Evolutionary conservation across 768 basidiomycete species (phyloP), one percentile per base, ranked within the genome.

Genomic region (Steccherinum ochraceum): DNA sequence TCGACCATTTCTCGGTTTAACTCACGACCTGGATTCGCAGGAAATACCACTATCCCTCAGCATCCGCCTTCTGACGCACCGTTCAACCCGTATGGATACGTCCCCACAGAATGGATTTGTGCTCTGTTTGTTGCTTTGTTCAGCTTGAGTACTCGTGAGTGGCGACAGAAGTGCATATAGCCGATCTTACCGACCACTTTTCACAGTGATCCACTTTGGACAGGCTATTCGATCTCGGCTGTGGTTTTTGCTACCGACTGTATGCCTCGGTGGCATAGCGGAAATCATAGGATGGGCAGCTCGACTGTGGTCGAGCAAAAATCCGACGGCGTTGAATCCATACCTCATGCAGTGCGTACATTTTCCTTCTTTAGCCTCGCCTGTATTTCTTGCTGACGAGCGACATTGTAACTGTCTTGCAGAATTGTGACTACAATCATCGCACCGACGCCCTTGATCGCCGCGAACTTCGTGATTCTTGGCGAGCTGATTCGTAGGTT

Each of bases 381-480:
- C 16, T 40, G 12, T 12, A 42, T 18, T 5, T 11, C 23, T 24
- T 24, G 30, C 26, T 39, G 12, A 47, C 20, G 12, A 12, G 3
- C 21, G n/a, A 13, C 23, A 12, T 45, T 3, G 18, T 30, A 4
- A 25, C 39, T 40, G n/a, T 44, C 21, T 16, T 26, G 4, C 39
- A 79, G 79, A 63, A 75, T 79, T 24, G 63, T 68, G 11, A 64
- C 68, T 12, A 75, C 75, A 3, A 80, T 85, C 56, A 67, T 83
- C 25, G 74, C 73, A 1, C 81, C 81, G 1, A 77, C 78, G 0
- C 81, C 79, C 20, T 64, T 80, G 18, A 64, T 77, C 11, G 81
- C 81, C 0, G 79, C 80, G 2, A 77, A 79, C 52, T 86, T 84
- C 60, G 70, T 81, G 27, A 72, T 81, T 18, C 67, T 84, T 12